Conservation (phyloP, 108 stramenopile genomes). For the Aurantiochytrium sp. region DNA sequence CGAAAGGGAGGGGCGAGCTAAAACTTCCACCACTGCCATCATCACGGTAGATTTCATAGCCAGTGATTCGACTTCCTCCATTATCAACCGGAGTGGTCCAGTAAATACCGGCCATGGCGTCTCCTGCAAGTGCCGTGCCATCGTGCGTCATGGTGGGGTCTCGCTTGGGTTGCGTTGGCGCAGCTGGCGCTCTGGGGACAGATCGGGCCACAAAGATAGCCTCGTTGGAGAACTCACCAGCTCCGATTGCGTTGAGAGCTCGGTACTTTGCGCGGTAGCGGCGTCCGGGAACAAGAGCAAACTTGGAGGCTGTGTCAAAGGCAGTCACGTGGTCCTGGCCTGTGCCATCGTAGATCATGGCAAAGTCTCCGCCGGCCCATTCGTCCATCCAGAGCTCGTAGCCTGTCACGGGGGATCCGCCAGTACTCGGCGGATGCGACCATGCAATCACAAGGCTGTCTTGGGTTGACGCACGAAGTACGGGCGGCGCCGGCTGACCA, state of each 20-base stretch:
- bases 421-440: slow-evolving; percentile 58
- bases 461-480: slow-evolving; percentile 51
- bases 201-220: slow-evolving; percentile 47
- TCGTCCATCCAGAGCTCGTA: slow-evolving; percentile 76
- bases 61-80: slow-evolving; percentile 65
- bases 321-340: slow-evolving; percentile 44
- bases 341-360: slow-evolving; percentile 66
- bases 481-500: slow-evolving; percentile 57
- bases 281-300: slow-evolving; percentile 53
- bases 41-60: slow-evolving; percentile 59
- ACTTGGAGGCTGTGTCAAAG: slow-evolving; percentile 40
- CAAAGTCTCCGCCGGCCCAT: slow-evolving; percentile 58
- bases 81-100: slow-evolving; percentile 70
- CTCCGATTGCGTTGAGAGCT: slow-evolving; percentile 58
- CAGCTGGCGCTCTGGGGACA: slow-evolving; percentile 29
- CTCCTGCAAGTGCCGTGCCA: slow-evolving; percentile 30
- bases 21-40: slow-evolving; percentile 24
- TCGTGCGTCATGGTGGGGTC: slow-evolving; percentile 34
- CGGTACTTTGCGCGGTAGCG: slow-evolving; percentile 68
- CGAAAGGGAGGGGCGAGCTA: not conserved
- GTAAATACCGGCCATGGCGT: slow-evolving; percentile 43
- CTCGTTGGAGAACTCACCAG: slow-evolving; percentile 53
- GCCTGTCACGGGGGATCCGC: slow-evolving; percentile 63
- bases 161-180: slow-evolving; percentile 60
- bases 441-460: slow-evolving; percentile 63